These are phyloP conservation scores for Cornus suecica DNA, from an alignment of 148 eudicot species.

Conservation along the genomic window DNA sequence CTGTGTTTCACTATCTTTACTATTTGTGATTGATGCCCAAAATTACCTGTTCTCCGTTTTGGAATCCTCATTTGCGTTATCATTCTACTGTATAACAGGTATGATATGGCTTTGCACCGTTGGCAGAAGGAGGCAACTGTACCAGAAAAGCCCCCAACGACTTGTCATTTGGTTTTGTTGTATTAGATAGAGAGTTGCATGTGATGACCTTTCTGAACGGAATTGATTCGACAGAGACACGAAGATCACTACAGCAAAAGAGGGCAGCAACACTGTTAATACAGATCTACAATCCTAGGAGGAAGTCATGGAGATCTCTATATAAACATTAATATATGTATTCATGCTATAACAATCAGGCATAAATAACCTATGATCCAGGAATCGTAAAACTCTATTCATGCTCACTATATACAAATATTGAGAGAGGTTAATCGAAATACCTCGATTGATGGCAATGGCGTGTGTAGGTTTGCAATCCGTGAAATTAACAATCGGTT, in stretches of 20 bases:
- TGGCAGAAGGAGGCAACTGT: constrained; percentile 74
- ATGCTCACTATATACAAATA: no score
- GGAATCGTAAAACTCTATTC: no score
- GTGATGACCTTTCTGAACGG: constrained; percentile 49
- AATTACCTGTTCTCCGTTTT: not conserved
- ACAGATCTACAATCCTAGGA: constrained; percentile 69
- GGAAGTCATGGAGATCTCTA: constrained; percentile 70
- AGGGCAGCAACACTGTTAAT: constrained; percentile 47
- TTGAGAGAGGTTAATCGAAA: no score
- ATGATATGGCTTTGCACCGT: constrained; percentile 53
- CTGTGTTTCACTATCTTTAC: not conserved
- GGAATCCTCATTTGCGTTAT: not conserved
- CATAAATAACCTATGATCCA: no score
- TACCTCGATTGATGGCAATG: no score
- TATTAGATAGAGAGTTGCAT: constrained; percentile 66
- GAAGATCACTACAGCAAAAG: constrained; percentile 47
- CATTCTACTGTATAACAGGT: constrained; percentile 31
- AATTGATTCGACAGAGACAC: constrained; percentile 39
- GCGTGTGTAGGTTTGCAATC: no score
- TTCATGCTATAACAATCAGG: no score
- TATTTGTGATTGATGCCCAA: not conserved
- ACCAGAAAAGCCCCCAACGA: constrained; percentile 53
- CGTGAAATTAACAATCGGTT: no score
- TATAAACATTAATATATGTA: no score
- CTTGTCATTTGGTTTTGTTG: constrained; percentile 64